phyloP scores from a whole-genome alignment of 2,329 filamentous ascomycete species.

The Anisogramma anomala region DNA sequence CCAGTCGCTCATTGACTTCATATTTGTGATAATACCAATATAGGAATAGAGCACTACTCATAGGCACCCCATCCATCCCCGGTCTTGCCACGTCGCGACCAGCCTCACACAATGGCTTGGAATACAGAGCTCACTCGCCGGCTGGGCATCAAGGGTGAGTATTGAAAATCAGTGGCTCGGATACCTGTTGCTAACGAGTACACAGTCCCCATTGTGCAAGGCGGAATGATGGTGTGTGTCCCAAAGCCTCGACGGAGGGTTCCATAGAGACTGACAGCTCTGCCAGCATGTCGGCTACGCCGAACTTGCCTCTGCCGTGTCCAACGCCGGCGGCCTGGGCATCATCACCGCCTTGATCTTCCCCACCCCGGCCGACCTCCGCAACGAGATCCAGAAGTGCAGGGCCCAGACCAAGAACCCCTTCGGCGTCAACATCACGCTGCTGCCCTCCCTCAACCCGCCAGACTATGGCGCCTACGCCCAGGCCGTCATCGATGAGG shows the following conservation, averaged over 20 bases:
- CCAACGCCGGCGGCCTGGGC: constrained; percentile 71
- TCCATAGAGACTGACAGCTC: neutral
- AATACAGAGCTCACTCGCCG: constrained; percentile 15
- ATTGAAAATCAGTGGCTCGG: neutral
- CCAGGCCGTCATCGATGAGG: constrained; percentile 86
- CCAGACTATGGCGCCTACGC: constrained; percentile 90
- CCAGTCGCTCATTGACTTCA: too few species aligned
- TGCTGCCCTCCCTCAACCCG: constrained; percentile 78
- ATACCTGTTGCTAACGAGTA: constrained; percentile 17
- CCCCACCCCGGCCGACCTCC: constrained; percentile 80
- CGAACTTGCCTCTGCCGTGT: constrained; percentile 64
- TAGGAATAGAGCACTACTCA: too few species aligned
- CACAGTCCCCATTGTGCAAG: constrained; percentile 68
- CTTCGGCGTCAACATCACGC: constrained; percentile 91
- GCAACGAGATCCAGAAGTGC: constrained; percentile 84
- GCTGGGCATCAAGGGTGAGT: constrained; percentile 13
- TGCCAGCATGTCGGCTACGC: constrained; percentile 66
- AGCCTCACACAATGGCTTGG: constrained; percentile 11
- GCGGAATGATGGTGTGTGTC: constrained; percentile 50
- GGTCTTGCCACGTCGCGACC: too few species aligned
- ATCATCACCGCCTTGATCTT: constrained; percentile 85
- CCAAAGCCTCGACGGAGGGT: constrained; percentile 8
- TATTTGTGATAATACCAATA: too few species aligned
- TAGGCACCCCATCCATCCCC: too few species aligned
- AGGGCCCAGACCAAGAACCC: constrained; percentile 65